Conservation (phyloP, 2,329 filamentous ascomycete species). For the Claviceps sp. region DNA sequence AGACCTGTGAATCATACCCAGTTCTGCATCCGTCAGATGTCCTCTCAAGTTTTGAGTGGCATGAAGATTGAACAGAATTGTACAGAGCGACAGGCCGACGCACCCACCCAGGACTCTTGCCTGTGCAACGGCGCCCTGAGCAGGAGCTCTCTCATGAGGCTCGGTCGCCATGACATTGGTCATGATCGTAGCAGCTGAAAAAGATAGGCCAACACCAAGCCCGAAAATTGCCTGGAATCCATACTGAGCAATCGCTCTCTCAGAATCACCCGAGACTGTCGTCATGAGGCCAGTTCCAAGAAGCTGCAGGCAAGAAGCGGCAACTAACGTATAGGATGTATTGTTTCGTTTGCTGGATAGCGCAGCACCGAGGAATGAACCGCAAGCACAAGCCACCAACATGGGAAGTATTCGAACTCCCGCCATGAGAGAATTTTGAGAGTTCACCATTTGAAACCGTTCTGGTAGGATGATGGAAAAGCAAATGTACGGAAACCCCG, state of each 20-base stretch:
- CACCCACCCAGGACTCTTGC: constrained; percentile 46
- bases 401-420: constrained; percentile 46
- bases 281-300: constrained; percentile 38
- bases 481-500: constrained; percentile 43
- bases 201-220: constrained; percentile 44
- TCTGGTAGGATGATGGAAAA: constrained; percentile 47
- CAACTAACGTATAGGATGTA: constrained; percentile 36
- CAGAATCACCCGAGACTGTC: constrained; percentile 21
- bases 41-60: constrained; percentile 24
- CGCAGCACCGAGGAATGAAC: constrained; percentile 40
- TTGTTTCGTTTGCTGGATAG: constrained; percentile 41
- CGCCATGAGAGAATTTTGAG: constrained; percentile 36
- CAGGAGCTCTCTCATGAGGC: constrained; percentile 38
- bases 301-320: constrained; percentile 36
- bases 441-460: constrained; percentile 45
- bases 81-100: constrained; percentile 44
- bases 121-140: constrained; percentile 47
- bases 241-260: constrained; percentile 30
- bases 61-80: constrained; percentile 40
- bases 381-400: constrained; percentile 41
- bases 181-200: constrained; percentile 44
- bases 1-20: constrained; percentile 30
- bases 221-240: constrained; percentile 44
- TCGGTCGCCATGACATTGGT: constrained; percentile 37
- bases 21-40: constrained; percentile 22